Percentiles rank a stretch among this genome's conserved stretches.
phyloP scores from a whole-genome alignment of 495 filamentous ascomycete genomes.

The Bacidia rubella region DNA sequence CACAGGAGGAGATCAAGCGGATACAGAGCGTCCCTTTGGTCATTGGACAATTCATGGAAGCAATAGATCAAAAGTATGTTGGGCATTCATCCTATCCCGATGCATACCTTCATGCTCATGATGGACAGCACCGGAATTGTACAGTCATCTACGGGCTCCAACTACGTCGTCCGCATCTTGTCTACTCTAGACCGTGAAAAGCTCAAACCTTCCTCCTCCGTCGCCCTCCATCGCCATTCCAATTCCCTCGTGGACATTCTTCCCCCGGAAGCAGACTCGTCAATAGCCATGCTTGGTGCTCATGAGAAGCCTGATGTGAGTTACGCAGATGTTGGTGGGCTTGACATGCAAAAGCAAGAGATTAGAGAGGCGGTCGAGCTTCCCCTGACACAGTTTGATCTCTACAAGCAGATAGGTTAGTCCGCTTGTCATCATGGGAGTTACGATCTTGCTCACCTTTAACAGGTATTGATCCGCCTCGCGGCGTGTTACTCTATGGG shows the following conservation, averaged over 20 bases:
- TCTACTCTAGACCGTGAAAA: conserved; percentile 97
- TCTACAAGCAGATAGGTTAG: conserved; percentile 88
- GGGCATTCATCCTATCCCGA: conserved; percentile 15
- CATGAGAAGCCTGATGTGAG: conserved; percentile 98
- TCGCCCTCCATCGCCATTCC: conserved; percentile 93
- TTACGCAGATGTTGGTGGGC: conserved; percentile 91
- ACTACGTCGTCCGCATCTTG: conserved; percentile 96
- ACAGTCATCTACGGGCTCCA: conserved; percentile 93
- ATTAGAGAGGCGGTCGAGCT: conserved; percentile 95
- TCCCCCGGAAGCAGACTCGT: conserved; percentile 92
- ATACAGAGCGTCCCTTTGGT: conserved; percentile 97
- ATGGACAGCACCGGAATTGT: conserved; percentile 79
- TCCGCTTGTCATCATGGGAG: neutral
- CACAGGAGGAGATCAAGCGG: conserved; percentile 98
- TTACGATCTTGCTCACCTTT: conserved; percentile 16
- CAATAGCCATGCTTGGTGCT: conserved; percentile 92
- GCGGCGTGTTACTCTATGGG: conserved; percentile 90
- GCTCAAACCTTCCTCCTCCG: conserved; percentile 92
- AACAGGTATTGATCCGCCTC: conserved; percentile 84
- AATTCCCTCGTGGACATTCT: conserved; percentile 98
- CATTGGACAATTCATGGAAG: conserved; percentile 99
- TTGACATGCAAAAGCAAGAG: conserved; percentile 99
- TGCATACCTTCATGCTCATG: conserved; percentile 13
- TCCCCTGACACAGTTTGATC: conserved; percentile 89
- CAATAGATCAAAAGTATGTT: conserved; percentile 99